phyloP scores from a whole-genome alignment of 225 moss, liverwort and hornwort genomes.

The Lunularia cruciata region DNA sequence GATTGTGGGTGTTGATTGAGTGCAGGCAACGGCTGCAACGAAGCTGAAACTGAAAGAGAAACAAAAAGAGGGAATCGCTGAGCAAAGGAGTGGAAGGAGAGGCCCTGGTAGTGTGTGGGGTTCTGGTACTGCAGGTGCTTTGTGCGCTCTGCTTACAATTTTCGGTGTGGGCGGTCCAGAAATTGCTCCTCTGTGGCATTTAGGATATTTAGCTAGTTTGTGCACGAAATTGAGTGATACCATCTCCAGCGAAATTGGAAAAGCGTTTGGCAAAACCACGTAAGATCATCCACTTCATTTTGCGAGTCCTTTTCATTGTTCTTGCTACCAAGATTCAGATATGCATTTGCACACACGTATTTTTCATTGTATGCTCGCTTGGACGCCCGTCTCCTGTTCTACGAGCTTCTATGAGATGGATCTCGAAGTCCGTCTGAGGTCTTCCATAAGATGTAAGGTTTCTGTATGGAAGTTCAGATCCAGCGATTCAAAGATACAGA shows the following conservation, averaged over 20 bases:
- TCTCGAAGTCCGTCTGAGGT: no score
- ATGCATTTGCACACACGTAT: no score
- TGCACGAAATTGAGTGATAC: constrained; percentile 98
- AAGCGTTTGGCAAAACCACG: constrained; percentile 94
- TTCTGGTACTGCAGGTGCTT: constrained; percentile 77
- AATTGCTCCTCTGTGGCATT: constrained; percentile 59
- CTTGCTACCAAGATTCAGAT: no score
- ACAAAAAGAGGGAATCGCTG: constrained; percentile 88
- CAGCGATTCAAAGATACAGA: no score
- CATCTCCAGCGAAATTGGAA: constrained; percentile 95
- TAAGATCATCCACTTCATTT: no score
- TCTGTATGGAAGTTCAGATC: no score
- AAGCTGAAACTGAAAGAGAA: constrained; percentile 89
- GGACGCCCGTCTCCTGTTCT: no score
- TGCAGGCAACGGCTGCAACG: constrained; percentile 81
- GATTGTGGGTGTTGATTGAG: not conserved
- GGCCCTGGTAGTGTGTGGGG: constrained; percentile 89
- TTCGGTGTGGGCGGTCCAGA: constrained; percentile 59
- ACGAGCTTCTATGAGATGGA: no score
- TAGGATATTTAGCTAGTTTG: constrained; percentile 90
- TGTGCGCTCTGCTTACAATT: constrained; percentile 65
- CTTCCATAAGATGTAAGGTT: no score
- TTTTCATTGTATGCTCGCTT: no score
- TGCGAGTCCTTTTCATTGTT: no score
- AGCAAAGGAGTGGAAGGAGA: constrained; percentile 85